Evolutionary conservation across 2,329 filamentous ascomycete species (phyloP), one percentile per base, ranked within the genome.

Genomic region (Colletotrichum higginsianum): DNA sequence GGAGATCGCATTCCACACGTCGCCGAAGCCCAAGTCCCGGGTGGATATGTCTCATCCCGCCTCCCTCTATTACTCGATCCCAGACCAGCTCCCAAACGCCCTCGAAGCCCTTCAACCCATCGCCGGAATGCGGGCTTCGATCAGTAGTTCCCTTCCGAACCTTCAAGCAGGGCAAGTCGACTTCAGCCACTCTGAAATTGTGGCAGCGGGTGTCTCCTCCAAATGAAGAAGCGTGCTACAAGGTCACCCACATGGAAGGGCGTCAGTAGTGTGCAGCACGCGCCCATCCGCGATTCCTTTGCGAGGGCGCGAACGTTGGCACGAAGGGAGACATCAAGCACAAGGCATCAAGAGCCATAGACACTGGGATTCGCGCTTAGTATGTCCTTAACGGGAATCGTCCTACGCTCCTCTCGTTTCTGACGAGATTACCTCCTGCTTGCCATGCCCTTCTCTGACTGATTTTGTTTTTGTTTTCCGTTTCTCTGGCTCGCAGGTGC

Each of bases 401-500:
- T 63, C 61, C 58, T 62, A 15, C 23, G 47, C 53, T 57, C 56
- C 40, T 67, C 63, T 57, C 46, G 57, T 56, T 55, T 72, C 47
- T 58, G n/a, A 46, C 23, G 62, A 60, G 57, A 71, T 72, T 50
- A 63, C 61, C 56, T 61, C 64, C 55, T 44, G 58, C 46, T 61
- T 64, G 57, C 21, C 49, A 68, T 63, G 68, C 26, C 52, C 50
- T 72, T 42, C 60, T 53, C 50, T 61, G 47, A n/a, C 57, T 64
- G 50, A 55, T 57, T 65, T 72, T 68, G 62, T 72, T 57, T 61
- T 73, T 73, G 66, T 73, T 73, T 66, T 72, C 56, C 62, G 40
- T 62, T 71, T 13, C 50, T 72, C 30, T 67, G 73, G 53, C 62
- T 75, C 61, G 74, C 47, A 63, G 66, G 60, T 66, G 58, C 64